Conservation (phyloP, 306 rosid genomes). For the Corylus americana region DNA sequence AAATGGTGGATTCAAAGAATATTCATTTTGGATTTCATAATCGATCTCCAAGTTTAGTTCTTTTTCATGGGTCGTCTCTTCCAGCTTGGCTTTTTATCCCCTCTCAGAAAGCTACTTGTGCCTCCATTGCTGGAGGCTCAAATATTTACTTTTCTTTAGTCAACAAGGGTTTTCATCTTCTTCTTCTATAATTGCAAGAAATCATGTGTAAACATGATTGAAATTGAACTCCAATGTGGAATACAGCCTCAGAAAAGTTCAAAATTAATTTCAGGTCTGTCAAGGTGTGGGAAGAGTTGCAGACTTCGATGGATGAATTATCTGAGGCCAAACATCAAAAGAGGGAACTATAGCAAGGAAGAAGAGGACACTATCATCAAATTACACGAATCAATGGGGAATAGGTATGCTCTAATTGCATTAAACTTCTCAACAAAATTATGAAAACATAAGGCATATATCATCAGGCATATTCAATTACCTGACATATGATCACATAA, state of each 20-base stretch:
- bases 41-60: background rate
- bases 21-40: background rate
- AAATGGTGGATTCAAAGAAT: background rate
- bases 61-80: background rate
- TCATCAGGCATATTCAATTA: no score
- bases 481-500: background rate
- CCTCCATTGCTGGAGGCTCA: background rate
- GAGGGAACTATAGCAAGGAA: conserved; percentile 54
- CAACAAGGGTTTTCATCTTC: background rate
- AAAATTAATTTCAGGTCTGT: conserved; percentile 37
- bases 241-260: background rate
- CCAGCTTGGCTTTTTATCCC: background rate
- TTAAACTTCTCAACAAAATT: background rate
- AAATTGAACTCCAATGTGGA: background rate
- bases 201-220: background rate
- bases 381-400: conserved; percentile 43
- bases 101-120: background rate
- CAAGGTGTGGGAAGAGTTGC: conserved; percentile 76
- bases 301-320: conserved; percentile 73
- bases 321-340: conserved; percentile 55
- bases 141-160: background rate
- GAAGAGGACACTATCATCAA: conserved; percentile 58
- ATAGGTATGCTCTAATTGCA: conserved; percentile 33
- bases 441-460: background rate
- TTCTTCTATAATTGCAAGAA: background rate